Base-by-base conservation (phyloP, 345 rosid species). In the Salix viminalis region DNA sequence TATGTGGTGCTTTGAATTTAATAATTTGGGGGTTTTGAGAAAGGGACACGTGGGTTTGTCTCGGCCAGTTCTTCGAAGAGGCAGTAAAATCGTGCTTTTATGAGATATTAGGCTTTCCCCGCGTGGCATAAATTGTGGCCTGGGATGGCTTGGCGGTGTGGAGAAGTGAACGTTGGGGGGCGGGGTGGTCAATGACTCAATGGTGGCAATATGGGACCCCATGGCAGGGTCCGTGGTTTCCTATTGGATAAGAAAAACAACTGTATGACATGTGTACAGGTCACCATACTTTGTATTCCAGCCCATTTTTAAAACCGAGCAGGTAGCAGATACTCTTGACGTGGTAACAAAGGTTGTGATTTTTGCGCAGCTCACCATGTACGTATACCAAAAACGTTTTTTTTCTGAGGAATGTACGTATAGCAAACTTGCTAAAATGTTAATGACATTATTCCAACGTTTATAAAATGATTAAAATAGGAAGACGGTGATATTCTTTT, bases 91-190 rank as follows among this genome's bases (percentile, higher is more conserved):
- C 23, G 23, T 10, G 14, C 6, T 58, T 23, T 21, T 1, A n/a
- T 2, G 64, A 23, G 64, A 3, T 9, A 9, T 41, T 6, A 26
- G 24, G 0, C 8, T 11, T 23, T 24, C 12, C 4, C 37, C 69
- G 21, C 56, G 50, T 73, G 75, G 67, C 52, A 19, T 0, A 64
- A 0, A 10, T 15, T 65, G 34, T 74, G 77, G 77, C 24, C 44
- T 46, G 70, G 32, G 70, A 65, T 74, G 34, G 77, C 39, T 32
- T 44, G 77, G 15, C 77, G 70, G 76, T 74, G 48, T 37, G 0
- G 12, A 34, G 32, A 41, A 41, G 41, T 14, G 67, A 36, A 72
- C 62, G 74, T 71, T 56, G 19, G 66, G n/a, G 37, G 32, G 23
- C 0, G 69, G 7, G 37, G 48, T n/a, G n/a, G n/a, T n/a, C n/a